phyloP scores from a whole-genome alignment of 805 yeast species.

The Torulaspora maleeae region DNA sequence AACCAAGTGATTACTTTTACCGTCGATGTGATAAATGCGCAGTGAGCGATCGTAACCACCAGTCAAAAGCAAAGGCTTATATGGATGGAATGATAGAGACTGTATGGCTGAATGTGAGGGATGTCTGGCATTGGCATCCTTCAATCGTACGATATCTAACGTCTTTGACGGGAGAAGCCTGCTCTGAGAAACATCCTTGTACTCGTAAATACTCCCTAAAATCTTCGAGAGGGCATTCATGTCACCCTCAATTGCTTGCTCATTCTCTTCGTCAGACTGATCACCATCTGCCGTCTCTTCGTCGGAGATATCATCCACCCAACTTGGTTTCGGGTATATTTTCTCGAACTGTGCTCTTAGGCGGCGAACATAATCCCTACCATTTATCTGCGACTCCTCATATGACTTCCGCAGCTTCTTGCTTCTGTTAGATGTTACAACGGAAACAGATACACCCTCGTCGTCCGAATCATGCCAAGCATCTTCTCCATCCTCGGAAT shows the following conservation, averaged over 20 bases:
- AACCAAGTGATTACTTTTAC: conserved; percentile 72
- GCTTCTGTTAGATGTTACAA: conserved; percentile 53
- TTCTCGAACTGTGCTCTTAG: conserved; percentile 66
- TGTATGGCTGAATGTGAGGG: conserved; percentile 79
- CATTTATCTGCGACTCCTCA: conserved; percentile 50
- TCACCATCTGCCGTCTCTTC: conserved; percentile 30
- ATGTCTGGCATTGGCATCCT: conserved; percentile 75
- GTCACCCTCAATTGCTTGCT: conserved; percentile 38
- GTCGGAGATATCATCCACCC: conserved; percentile 50
- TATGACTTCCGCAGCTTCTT: conserved; percentile 66
- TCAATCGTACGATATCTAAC: conserved; percentile 73
- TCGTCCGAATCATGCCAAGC: conserved; percentile 94
- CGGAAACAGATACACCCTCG: conserved; percentile 60
- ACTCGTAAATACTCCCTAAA: conserved; percentile 38
- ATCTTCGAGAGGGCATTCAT: conserved; percentile 40
- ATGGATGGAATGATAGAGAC: conserved; percentile 76
- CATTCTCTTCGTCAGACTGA: conserved; percentile 27
- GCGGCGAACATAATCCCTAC: conserved; percentile 57
- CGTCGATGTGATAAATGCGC: conserved; percentile 86
- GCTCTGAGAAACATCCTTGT: conserved; percentile 39
- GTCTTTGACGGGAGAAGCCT: conserved; percentile 63
- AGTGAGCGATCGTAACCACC: conserved; percentile 91
- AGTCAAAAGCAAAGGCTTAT: conserved; percentile 69
- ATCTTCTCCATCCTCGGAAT: conserved; percentile 36
- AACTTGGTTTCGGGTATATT: conserved; percentile 77